phyloP scores from a whole-genome alignment of 2,329 filamentous ascomycete genomes.

The Claviceps digitariae region DNA sequence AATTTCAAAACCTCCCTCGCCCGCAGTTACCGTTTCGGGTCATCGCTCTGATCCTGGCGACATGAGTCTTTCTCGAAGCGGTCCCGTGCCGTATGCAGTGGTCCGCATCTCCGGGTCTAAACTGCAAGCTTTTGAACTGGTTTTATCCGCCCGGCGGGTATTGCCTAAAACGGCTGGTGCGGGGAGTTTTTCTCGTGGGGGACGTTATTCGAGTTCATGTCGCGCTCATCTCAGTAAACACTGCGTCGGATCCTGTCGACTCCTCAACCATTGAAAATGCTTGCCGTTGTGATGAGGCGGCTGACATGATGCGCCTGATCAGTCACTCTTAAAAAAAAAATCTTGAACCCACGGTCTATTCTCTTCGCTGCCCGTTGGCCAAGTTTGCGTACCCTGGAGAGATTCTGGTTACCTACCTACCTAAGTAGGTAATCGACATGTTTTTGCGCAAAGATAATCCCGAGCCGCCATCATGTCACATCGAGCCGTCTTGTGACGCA shows the following conservation, averaged over 20 bases:
- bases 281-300: background rate
- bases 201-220: background rate
- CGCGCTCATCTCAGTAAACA: background rate
- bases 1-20: background rate
- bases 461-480: background rate
- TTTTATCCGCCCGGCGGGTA: background rate
- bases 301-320: too few relatives aligned
- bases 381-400: background rate
- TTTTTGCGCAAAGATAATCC: background rate
- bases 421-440: background rate
- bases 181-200: background rate
- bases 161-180: constrained; percentile 1
- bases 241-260: background rate
- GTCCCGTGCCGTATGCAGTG: background rate
- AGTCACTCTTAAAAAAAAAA: too few relatives aligned
- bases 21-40: constrained; percentile 1
- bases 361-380: too few relatives aligned
- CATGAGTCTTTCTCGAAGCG: background rate
- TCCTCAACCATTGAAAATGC: background rate
- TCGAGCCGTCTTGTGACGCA: background rate
- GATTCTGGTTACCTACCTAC: background rate
- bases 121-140: background rate
- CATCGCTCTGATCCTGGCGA: background rate
- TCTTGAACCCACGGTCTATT: background rate
- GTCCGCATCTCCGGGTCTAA: too few relatives aligned